Conservation (phyloP, 805 yeast genomes). For the Candida vartiovaarae region DNA sequence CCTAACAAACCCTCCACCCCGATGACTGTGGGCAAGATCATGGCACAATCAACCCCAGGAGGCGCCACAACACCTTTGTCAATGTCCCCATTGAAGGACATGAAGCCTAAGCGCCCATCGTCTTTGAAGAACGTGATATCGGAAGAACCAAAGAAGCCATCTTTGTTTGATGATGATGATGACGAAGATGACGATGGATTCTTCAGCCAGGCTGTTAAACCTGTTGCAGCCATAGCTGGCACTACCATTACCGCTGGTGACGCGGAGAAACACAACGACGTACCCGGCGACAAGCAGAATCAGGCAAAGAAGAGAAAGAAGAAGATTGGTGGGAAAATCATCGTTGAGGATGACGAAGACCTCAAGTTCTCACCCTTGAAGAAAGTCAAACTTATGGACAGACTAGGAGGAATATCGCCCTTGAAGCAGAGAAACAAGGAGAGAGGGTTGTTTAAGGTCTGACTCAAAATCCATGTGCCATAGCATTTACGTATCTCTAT, state of each 20-base stretch:
- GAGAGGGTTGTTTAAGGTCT: constrained; percentile 20
- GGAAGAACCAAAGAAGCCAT: constrained; percentile 13
- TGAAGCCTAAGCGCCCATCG: constrained; percentile 13
- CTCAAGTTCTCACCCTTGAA: constrained; percentile 16
- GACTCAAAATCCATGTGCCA: not conserved
- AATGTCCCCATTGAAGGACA: constrained; percentile 18
- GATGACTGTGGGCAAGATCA: constrained; percentile 5
- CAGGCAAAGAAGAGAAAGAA: constrained; percentile 12
- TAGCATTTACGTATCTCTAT: not conserved
- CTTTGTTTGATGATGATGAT: constrained; percentile 24
- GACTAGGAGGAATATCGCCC: constrained; percentile 22
- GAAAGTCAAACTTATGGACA: constrained; percentile 20
- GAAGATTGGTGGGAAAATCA: constrained; percentile 15
- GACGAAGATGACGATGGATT: constrained; percentile 23
- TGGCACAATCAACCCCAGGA: constrained; percentile 23
- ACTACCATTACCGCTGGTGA: not conserved
- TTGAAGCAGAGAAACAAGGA: constrained; percentile 22
- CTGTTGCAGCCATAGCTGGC: not conserved
- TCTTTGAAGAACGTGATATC: constrained; percentile 20
- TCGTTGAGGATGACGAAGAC: constrained; percentile 15
- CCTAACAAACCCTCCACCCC: constrained; percentile 11
- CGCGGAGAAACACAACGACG: not conserved
- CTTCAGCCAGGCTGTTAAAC: constrained; percentile 14
- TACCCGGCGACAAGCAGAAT: constrained; percentile 4
- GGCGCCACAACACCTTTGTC: not conserved